phyloP scores from a whole-genome alignment of 2,329 filamentous ascomycete species.

The Chaetomium olivaceum region DNA sequence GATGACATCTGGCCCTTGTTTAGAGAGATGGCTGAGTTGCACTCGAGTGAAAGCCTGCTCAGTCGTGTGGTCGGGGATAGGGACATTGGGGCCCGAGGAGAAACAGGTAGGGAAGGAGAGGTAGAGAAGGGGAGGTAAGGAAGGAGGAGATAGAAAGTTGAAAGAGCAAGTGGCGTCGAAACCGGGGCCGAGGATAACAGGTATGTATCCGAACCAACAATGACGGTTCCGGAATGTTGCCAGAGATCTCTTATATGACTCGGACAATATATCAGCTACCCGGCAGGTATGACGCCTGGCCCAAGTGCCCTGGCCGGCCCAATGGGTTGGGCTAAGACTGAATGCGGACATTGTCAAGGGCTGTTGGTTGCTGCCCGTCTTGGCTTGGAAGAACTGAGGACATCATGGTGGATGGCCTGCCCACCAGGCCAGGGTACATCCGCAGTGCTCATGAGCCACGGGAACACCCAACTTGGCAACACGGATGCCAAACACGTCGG shows the following conservation, averaged over 20 bases:
- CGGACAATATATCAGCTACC: constrained; percentile 3
- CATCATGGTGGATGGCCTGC: constrained; percentile 9
- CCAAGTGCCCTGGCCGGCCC: constrained; percentile 9
- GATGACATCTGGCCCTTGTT: constrained; percentile 36
- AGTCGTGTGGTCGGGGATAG: constrained; percentile 39
- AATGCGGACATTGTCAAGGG: constrained; percentile 3
- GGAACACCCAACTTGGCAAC: background rate
- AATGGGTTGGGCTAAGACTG: constrained; percentile 15
- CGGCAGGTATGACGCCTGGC: background rate
- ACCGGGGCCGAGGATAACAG: background rate
- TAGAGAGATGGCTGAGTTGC: constrained; percentile 42
- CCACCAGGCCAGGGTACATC: constrained; percentile 13
- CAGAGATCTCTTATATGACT: constrained; percentile 13
- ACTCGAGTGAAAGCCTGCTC: constrained; percentile 45
- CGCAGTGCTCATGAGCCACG: constrained; percentile 11
- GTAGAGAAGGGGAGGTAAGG: too few relatives aligned
- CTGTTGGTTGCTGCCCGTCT: constrained; percentile 17
- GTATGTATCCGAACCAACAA: background rate
- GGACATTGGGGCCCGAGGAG: constrained; percentile 37
- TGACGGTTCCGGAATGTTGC: background rate
- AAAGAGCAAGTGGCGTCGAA: background rate
- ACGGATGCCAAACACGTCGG: background rate
- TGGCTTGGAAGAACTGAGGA: constrained; percentile 6
- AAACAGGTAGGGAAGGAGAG: background rate
- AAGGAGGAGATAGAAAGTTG: constrained; percentile 17